Conservation (phyloP, 352 stramenopile genomes). For the Peronospora farinosa region DNA sequence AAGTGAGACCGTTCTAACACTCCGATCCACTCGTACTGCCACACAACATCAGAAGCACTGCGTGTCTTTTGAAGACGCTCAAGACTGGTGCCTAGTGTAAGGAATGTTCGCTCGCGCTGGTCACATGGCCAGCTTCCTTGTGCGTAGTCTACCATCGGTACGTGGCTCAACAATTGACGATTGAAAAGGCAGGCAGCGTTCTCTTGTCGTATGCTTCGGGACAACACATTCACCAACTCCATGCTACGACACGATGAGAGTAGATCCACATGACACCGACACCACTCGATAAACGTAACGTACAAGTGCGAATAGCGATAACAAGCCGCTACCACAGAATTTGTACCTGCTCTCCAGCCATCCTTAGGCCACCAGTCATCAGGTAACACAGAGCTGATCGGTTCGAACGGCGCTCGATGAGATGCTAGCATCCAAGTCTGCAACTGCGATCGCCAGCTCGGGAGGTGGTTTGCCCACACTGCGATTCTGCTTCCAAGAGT, state of each 20-base stretch:
- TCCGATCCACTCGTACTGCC: slow-evolving; percentile 35
- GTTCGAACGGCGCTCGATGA: slow-evolving; percentile 26
- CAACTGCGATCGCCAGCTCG: slow-evolving; percentile 35
- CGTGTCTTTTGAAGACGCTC: slow-evolving; percentile 14
- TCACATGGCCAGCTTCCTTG: slow-evolving; percentile 7
- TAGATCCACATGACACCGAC: slow-evolving; percentile 21
- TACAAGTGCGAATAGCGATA: slow-evolving; percentile 39
- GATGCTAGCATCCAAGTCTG: slow-evolving; percentile 36
- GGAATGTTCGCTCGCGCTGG: slow-evolving; percentile 12
- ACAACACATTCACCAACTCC: slow-evolving; percentile 33
- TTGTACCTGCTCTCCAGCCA: background rate
- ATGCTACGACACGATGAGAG: slow-evolving; percentile 33
- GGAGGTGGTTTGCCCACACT: slow-evolving; percentile 40
- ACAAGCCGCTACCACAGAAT: slow-evolving; percentile 7
- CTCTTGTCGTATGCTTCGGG: slow-evolving; percentile 13
- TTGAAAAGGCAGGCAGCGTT: slow-evolving; percentile 18
- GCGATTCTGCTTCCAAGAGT: slow-evolving; percentile 17
- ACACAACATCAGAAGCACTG: slow-evolving; percentile 14
- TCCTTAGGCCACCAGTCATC: slow-evolving; percentile 3
- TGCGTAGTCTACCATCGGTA: slow-evolving; percentile 3
- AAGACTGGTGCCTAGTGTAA: slow-evolving; percentile 12
- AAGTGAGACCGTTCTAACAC: slow-evolving; percentile 23
- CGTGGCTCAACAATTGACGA: slow-evolving; percentile 20
- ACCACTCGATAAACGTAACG: slow-evolving; percentile 34
- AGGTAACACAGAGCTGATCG: slow-evolving; percentile 21